Evolutionary conservation across 108 stramenopile genomes (phyloP).

Genomic region (Pseudonitzschia multiseries): DNA sequence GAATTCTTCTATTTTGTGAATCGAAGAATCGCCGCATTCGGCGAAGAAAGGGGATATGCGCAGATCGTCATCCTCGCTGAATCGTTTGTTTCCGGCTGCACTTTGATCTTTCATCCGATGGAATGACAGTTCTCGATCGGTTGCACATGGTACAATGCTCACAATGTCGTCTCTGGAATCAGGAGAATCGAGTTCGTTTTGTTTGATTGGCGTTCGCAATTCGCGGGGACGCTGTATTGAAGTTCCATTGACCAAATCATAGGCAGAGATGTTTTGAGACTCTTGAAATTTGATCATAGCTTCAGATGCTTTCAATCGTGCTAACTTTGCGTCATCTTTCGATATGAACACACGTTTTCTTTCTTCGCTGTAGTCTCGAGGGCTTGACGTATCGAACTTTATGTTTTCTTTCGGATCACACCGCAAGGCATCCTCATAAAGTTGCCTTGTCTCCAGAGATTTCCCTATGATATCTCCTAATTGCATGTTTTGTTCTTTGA

Average conservation of each 20-base stretch:
- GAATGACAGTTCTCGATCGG: neutral
- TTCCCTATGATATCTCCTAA: constrained; percentile 32
- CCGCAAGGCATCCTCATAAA: constrained; percentile 29
- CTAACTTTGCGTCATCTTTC: constrained; percentile 26
- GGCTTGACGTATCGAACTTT: constrained; percentile 5
- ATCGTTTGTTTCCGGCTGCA: no score
- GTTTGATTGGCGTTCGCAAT: neutral
- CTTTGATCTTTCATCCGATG: no score
- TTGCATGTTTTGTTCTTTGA: constrained; percentile 31
- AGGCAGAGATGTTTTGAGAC: neutral
- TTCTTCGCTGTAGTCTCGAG: constrained; percentile 32
- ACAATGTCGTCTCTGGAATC: constrained; percentile 26
- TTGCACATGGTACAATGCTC: constrained; percentile 23
- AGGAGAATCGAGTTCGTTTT: neutral
- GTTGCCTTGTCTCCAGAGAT: constrained; percentile 24
- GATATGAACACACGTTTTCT: constrained; percentile 28
- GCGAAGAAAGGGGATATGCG: no score
- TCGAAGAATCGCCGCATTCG: neutral
- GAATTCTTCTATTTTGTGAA: neutral
- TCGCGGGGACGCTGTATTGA: constrained; percentile 2
- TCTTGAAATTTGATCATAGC: constrained; percentile 24
- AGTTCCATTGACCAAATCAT: constrained; percentile 5
- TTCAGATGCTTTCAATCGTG: constrained; percentile 24
- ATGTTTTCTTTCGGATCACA: constrained; percentile 8
- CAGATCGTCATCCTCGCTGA: no score